phyloP scores from a whole-genome alignment of 306 rosid species.

The Lathyrus tuberosus region DNA sequence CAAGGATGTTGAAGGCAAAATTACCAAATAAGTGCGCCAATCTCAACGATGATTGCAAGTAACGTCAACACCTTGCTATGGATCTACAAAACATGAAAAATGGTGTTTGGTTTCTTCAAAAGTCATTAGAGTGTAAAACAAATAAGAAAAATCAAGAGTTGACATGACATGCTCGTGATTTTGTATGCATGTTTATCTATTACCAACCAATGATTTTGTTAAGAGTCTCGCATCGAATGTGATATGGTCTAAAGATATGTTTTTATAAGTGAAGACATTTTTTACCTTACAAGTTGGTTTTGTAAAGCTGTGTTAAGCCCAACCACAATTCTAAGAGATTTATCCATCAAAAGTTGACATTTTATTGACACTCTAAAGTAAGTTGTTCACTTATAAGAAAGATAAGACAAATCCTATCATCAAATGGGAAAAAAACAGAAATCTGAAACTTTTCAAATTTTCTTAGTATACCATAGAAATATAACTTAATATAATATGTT shows the following conservation, averaged over 20 bases:
- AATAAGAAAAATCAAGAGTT: not conserved
- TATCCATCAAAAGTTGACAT: not conserved
- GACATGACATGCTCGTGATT: not conserved
- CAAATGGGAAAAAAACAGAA: not conserved
- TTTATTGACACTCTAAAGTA: not conserved
- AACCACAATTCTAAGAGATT: not conserved
- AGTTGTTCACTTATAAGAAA: not conserved
- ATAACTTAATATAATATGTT: conserved; percentile 4
- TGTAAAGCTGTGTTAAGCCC: too few species aligned
- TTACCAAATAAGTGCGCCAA: conserved; percentile 87
- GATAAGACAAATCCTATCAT: not conserved
- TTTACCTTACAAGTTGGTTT: too few species aligned
- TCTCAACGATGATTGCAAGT: conserved; percentile 77
- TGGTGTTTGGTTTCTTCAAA: not conserved
- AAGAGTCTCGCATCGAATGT: too few species aligned
- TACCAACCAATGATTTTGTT: not conserved
- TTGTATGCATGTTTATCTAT: not conserved
- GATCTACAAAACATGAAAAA: conserved; percentile 59
- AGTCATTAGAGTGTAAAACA: not conserved
- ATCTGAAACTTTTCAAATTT: conserved; percentile 7
- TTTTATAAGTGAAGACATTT: too few species aligned
- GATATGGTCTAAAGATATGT: too few species aligned
- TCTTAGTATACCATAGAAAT: conserved; percentile 6
- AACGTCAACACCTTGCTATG: conserved; percentile 80
- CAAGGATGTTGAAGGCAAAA: conserved; percentile 33